phyloP scores from a whole-genome alignment of 768 basidiomycete genomes.

The Auriculariales sp. region DNA sequence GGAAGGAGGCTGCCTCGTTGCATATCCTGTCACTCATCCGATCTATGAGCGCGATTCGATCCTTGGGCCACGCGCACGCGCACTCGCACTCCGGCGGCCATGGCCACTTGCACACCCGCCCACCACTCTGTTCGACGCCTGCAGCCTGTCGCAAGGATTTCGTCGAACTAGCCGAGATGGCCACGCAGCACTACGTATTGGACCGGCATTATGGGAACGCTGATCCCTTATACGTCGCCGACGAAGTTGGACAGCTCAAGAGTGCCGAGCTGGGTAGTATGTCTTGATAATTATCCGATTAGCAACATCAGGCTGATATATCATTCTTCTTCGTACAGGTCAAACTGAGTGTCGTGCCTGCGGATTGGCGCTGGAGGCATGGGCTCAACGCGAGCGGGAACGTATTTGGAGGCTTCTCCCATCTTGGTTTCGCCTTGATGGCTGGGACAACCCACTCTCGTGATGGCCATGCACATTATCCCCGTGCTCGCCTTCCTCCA shows the following conservation, averaged over 20 bases:
- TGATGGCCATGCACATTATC: too few species aligned
- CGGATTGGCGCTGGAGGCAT: constrained; percentile 48
- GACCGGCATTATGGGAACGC: constrained; percentile 62
- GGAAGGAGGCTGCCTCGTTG: constrained; percentile 58
- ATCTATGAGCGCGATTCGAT: constrained; percentile 32
- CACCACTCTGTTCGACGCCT: constrained; percentile 35
- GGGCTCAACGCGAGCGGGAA: constrained; percentile 61
- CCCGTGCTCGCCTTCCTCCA: too few species aligned
- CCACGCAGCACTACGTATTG: constrained; percentile 75
- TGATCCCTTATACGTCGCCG: constrained; percentile 71
- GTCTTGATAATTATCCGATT: too few species aligned
- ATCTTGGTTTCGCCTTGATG: constrained; percentile 50
- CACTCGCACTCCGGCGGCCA: constrained; percentile 13
- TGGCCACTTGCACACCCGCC: constrained; percentile 17
- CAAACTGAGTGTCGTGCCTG: constrained; percentile 54
- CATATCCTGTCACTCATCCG: constrained; percentile 57
- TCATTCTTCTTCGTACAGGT: background rate
- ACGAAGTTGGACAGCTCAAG: constrained; percentile 68
- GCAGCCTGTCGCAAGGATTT: constrained; percentile 67
- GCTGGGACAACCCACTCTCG: too few species aligned
- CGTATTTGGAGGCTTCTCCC: constrained; percentile 66
- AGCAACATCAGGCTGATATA: too few species aligned
- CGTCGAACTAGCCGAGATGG: constrained; percentile 59
- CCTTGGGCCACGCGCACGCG: constrained; percentile 14
- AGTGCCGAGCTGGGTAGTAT: constrained; percentile 45